Evolutionary conservation across 2,329 filamentous ascomycete genomes (phyloP).

Genomic region (Neofusicoccum parvum): DNA sequence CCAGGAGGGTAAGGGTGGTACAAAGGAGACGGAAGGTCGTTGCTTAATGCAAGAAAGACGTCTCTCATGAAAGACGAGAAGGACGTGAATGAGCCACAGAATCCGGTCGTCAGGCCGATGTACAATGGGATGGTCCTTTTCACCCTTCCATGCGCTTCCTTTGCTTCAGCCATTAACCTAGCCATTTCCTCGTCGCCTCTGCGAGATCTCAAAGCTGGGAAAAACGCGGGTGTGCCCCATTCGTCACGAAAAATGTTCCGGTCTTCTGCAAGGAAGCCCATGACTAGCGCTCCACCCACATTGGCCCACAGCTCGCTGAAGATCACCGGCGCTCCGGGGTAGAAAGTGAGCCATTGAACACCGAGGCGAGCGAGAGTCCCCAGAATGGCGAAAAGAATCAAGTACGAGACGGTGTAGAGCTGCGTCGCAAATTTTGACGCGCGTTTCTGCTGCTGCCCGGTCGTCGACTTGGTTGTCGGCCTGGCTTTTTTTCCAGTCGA

Average conservation of each 20-base stretch:
- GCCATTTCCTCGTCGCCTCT: slow-evolving; percentile 41
- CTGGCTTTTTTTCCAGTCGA: neutral
- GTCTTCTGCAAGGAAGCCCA: slow-evolving; percentile 86
- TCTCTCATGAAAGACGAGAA: slow-evolving; percentile 87
- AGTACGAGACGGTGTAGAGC: slow-evolving; percentile 72
- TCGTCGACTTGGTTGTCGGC: neutral
- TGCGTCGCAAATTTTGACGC: slow-evolving; percentile 39
- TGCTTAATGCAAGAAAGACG: slow-evolving; percentile 75
- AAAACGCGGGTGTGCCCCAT: slow-evolving; percentile 53
- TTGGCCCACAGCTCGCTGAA: slow-evolving; percentile 87
- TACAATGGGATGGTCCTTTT: slow-evolving; percentile 91
- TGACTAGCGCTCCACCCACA: slow-evolving; percentile 74
- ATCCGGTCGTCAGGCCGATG: slow-evolving; percentile 81
- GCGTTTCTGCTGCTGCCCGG: neutral
- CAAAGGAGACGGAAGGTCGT: slow-evolving; percentile 64
- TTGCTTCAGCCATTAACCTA: slow-evolving; percentile 34
- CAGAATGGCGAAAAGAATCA: slow-evolving; percentile 81
- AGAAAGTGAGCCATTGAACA: slow-evolving; percentile 75
- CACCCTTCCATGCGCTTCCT: slow-evolving; percentile 43
- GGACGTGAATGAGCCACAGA: slow-evolving; percentile 87
- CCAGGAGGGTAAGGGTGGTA: slow-evolving; percentile 37
- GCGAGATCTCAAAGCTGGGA: slow-evolving; percentile 38
- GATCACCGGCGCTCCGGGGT: slow-evolving; percentile 73
- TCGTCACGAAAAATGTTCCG: slow-evolving; percentile 71
- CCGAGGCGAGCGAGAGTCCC: slow-evolving; percentile 84